Base-by-base conservation (phyloP, 106 monocot genomes). In the Dendrobium huoshanense region DNA sequence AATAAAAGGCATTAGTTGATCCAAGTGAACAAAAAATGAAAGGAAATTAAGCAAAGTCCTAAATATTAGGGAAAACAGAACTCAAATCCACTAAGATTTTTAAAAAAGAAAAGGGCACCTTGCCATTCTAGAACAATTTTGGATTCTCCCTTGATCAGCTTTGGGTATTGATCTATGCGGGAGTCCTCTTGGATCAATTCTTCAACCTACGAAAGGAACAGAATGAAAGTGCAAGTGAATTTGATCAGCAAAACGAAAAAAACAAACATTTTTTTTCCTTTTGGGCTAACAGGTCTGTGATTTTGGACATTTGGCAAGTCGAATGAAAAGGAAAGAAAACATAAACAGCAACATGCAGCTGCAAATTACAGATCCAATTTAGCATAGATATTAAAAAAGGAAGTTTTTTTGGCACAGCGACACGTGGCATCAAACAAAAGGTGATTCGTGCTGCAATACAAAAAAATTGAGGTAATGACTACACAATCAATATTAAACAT, bases 41-140 rank as follows among this genome's bases (percentile, higher is more conserved):
- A 22, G 5, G 1, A 61, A 56, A 56, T 3, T 4, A 11, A 56
- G 13, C 3, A 56, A 56, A 0, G 13, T 56, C 10, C 56, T 19
- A 56, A 56, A 17, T 56, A 56, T 3, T 56, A 56, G 56, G 56
- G 18, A 15, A 56, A 15, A 19, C 3, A 16, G 0, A 56, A 56
- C 56, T 19, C 4, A 56, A 17, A 56, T 56, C 18, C 56, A 56
- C 3, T 0, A 15, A 16, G 15, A 3, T 56, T 19, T 17, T 15
- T 1, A 27, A 37, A 70, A 37, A 70, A 61, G 48, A 76, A 64
- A 78, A 24, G 15, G 33, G 29, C 65, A 89, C 91, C 98, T 95
- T 98, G 98, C 98, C 98, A 98, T 82, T 98, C 92, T 9, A 92
- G 82, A 43, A 95, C 92, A 79, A 91, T 75, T 83, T 95, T 98